Percentiles rank a stretch among this genome's conserved stretches.
phyloP scores from a whole-genome alignment of 768 basidiomycete genomes.

The Boletus patriciae region DNA sequence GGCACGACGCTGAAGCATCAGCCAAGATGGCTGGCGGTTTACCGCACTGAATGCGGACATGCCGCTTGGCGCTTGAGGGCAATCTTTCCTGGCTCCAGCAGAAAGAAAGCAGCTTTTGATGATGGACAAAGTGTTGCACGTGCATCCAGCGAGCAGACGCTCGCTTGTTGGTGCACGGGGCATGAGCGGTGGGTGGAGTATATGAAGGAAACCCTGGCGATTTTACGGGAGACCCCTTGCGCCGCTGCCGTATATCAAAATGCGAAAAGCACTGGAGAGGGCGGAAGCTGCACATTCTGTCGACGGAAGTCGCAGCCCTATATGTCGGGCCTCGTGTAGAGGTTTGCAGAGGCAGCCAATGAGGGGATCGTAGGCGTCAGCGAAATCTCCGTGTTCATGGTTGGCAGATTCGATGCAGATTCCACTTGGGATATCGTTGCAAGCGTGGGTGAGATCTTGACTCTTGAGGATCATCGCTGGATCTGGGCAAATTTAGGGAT shows the following conservation, averaged over 20 bases:
- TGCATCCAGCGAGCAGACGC: no score
- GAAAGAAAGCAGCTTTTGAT: no score
- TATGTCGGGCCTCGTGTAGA: conserved; percentile 25
- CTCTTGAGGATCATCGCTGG: not conserved
- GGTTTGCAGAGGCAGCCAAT: conserved; percentile 24
- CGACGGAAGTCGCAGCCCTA: conserved; percentile 17
- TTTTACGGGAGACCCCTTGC: conserved; percentile 27
- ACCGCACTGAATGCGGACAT: no score
- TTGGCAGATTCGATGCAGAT: conserved; percentile 9
- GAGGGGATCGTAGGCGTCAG: conserved; percentile 21
- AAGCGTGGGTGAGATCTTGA: not conserved
- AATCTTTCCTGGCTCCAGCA: no score
- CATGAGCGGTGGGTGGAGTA: no score
- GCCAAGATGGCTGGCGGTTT: no score
- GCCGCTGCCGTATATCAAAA: conserved; percentile 16
- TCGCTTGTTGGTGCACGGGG: no score
- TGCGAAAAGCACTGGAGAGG: conserved; percentile 17
- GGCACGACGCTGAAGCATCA: no score
- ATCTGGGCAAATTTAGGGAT: not conserved
- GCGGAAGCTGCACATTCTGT: conserved; percentile 24
- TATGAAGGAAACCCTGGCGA: conserved; percentile 24
- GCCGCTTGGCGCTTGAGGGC: no score
- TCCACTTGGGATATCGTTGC: conserved; percentile 22
- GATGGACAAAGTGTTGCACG: no score
- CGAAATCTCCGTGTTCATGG: not conserved